Percentiles rank a stretch among this genome's conserved stretches.
phyloP scores from a whole-genome alignment of 106 monocot species.

The Apostasia ramifera region DNA sequence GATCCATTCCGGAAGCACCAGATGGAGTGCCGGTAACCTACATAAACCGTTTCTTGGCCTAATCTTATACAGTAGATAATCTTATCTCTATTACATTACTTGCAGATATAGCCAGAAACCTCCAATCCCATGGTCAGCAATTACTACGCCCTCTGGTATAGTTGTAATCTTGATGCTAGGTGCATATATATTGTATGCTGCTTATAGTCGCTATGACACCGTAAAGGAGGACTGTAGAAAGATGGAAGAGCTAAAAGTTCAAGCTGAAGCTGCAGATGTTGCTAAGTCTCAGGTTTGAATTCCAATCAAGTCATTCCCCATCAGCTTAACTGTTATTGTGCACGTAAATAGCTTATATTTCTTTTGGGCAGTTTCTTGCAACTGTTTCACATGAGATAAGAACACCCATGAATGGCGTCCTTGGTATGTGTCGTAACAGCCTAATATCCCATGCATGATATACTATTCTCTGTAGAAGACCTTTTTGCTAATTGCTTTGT shows the following conservation, averaged over 20 bases:
- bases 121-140: conserved; percentile 44
- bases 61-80: conserved; percentile 4
- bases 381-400: conserved; percentile 99
- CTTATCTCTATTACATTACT: background rate
- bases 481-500: conserved; percentile 2
- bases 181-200: conserved; percentile 54
- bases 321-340: background rate
- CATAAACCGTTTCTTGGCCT: background rate
- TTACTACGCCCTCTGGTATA: conserved; percentile 45
- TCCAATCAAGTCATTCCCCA: background rate
- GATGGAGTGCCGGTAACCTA: conserved; percentile 75
- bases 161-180: conserved; percentile 62
- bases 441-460: background rate
- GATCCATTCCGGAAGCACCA: conserved; percentile 93
- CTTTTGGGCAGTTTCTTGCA: conserved; percentile 71
- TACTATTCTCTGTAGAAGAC: background rate
- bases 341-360: background rate
- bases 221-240: conserved; percentile 73
- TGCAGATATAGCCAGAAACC: conserved; percentile 80
- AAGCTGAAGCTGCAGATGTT: conserved; percentile 95
- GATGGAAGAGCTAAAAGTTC: conserved; percentile 92
- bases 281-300: conserved; percentile 90
- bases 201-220: conserved; percentile 62
- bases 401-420: conserved; percentile 99
- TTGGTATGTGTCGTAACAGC: conserved; percentile 41